These are phyloP conservation scores for Penicillium samsonianum DNA, from an alignment of 495 filamentous ascomycete genomes.

Conservation along the genomic window DNA sequence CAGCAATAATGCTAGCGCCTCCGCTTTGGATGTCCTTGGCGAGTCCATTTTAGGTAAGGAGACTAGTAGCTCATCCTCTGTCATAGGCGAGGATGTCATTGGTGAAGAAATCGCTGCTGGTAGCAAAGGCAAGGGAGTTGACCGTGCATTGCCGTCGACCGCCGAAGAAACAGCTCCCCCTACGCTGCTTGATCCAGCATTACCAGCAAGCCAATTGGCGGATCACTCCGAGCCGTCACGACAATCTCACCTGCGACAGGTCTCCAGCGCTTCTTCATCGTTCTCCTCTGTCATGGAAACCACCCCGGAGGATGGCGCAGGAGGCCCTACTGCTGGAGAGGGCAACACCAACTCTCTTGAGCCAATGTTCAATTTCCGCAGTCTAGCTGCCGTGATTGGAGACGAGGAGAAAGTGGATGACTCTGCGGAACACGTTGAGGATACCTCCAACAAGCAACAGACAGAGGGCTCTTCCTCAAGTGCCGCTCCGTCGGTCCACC, in stretches of 20 bases:
- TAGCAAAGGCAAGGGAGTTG: conserved; percentile 82
- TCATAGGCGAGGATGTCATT: conserved; percentile 15
- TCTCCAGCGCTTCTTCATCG: conserved; percentile 81
- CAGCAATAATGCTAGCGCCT: conserved; percentile 47
- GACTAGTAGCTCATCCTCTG: conserved; percentile 43
- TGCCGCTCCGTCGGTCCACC: conserved; percentile 22
- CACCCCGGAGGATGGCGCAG: conserved; percentile 50
- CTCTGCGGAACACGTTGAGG: conserved; percentile 49
- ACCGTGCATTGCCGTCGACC: conserved; percentile 48
- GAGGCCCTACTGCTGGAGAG: conserved; percentile 37
- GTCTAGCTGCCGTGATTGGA: conserved; percentile 81
- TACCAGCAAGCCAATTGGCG: conserved; percentile 4
- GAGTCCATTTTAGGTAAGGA: conserved; percentile 31
- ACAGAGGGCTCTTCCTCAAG: conserved; percentile 33
- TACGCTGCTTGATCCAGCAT: neutral
- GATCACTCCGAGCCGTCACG: conserved; percentile 42
- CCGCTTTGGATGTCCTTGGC: conserved; percentile 36
- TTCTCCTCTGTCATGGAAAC: conserved; percentile 73
- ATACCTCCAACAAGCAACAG: conserved; percentile 19
- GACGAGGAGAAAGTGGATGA: conserved; percentile 56
- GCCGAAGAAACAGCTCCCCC: neutral
- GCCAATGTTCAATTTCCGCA: conserved; percentile 89
- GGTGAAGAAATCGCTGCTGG: conserved; percentile 33
- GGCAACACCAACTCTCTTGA: conserved; percentile 62
- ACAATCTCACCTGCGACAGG: conserved; percentile 72